Conservation (phyloP, 768 basidiomycete genomes). For the Suillus decipiens region DNA sequence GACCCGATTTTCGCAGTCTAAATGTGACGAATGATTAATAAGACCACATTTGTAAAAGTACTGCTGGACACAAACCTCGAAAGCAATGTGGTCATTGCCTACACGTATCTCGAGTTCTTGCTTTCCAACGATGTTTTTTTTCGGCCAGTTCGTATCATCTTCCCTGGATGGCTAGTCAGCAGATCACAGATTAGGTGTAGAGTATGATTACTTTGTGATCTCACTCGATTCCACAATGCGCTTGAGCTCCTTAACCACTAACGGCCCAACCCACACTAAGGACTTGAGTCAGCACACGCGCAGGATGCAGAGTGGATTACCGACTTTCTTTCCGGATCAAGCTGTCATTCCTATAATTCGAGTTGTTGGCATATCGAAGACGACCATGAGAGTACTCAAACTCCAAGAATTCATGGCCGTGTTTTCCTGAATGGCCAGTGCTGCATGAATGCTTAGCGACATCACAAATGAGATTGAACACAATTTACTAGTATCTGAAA, state of each 20-base stretch:
- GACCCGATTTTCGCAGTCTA: conserved; percentile 99
- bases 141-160: conserved; percentile 98
- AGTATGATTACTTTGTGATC: conserved; percentile 73
- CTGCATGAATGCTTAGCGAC: conserved; percentile 11
- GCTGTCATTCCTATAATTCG: conserved; percentile 97
- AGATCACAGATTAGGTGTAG: background rate
- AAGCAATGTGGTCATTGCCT: conserved; percentile 94
- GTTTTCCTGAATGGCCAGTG: conserved; percentile 98
- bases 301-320: conserved; percentile 27
- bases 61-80: conserved; percentile 65
- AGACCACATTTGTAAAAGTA: conserved; percentile 2
- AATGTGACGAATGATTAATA: conserved; percentile 7
- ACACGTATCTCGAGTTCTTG: conserved; percentile 96
- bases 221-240: conserved; percentile 91
- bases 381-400: conserved; percentile 98
- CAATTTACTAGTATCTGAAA: conserved; percentile 54
- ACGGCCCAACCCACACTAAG: conserved; percentile 91
- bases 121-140: conserved; percentile 98
- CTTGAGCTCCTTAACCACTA: conserved; percentile 94
- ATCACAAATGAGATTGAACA: background rate
- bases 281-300: conserved; percentile 4
- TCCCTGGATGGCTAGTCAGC: conserved; percentile 59
- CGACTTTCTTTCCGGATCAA: conserved; percentile 98
- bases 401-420: conserved; percentile 97
- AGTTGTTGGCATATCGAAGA: conserved; percentile 97